Evolutionary conservation across 2,329 filamentous ascomycete species (phyloP).

Genomic region (Hymenoscyphus linearis): DNA sequence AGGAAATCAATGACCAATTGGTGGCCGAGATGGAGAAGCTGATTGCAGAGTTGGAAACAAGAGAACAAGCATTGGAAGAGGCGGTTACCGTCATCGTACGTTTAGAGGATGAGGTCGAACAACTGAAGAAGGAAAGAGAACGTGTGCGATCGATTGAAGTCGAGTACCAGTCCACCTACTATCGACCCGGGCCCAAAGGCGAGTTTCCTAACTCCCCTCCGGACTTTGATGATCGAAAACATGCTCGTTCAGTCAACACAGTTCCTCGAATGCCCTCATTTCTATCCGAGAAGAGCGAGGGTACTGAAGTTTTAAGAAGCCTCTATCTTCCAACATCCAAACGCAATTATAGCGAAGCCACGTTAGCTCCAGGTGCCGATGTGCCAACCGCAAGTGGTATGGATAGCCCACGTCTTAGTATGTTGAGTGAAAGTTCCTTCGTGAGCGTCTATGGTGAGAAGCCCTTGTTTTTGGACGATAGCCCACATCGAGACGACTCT

Average conservation of each 20-base stretch:
- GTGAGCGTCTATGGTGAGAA: constrained; percentile 56
- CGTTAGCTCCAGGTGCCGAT: constrained; percentile 44
- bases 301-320: constrained; percentile 55
- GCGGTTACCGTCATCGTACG: constrained; percentile 64
- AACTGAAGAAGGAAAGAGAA: constrained; percentile 47
- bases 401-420: constrained; percentile 56
- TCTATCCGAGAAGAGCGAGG: constrained; percentile 53
- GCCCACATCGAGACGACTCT: constrained; percentile 17
- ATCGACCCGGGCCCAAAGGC: constrained; percentile 15
- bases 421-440: constrained; percentile 64
- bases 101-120: constrained; percentile 55
- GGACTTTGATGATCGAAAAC: constrained; percentile 9
- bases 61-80: constrained; percentile 66
- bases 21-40: constrained; percentile 45
- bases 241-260: constrained; percentile 10
- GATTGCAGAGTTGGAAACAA: constrained; percentile 56
- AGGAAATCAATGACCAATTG: constrained; percentile 54
- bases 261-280: constrained; percentile 60
- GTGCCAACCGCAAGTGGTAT: constrained; percentile 33
- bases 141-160: constrained; percentile 48
- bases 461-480: constrained; percentile 15
- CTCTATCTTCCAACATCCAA: constrained; percentile 43
- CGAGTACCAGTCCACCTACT: constrained; percentile 22
- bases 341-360: constrained; percentile 39
- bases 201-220: constrained; percentile 26